A percentile compares a stretch with the other conserved stretches of the same genome.
These are phyloP conservation scores for Exophiala sp. DNA, from an alignment of 2,329 filamentous ascomycete species.

Conservation along the genomic window DNA sequence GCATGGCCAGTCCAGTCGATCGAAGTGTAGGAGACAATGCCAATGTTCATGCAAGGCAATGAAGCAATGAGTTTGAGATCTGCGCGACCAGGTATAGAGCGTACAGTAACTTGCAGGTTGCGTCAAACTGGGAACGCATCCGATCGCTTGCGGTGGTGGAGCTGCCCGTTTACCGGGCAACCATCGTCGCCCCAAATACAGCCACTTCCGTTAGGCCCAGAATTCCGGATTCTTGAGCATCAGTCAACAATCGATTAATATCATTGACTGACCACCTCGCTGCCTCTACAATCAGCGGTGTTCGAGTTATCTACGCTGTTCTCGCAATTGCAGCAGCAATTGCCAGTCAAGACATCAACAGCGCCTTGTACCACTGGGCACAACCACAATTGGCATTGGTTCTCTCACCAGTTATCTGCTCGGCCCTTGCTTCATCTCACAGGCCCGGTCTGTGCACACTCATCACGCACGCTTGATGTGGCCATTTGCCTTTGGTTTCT, in stretches of 20 bases:
- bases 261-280: too few species aligned
- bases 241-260: neutral
- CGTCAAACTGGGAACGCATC: slow-evolving; percentile 8
- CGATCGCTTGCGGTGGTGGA: neutral
- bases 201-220: neutral
- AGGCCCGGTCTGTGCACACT: neutral
- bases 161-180: neutral
- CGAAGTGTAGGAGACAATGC: neutral
- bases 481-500: slow-evolving; percentile 24
- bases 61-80: slow-evolving; percentile 1
- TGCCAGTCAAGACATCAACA: neutral
- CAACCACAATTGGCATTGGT: too few species aligned
- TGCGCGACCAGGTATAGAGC: too few species aligned
- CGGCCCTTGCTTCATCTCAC: neutral
- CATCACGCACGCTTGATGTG: slow-evolving; percentile 17
- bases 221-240: neutral
- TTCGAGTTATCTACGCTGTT: neutral
- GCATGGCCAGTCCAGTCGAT: neutral
- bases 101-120: slow-evolving; percentile 3
- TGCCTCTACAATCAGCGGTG: neutral
- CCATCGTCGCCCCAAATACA: neutral
- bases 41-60: slow-evolving; percentile 12
- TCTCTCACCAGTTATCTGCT: neutral
- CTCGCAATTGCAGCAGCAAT: too few species aligned
- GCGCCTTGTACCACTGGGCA: too few species aligned